Percentiles rank a stretch among this genome's conserved stretches.
These are phyloP conservation scores for Fusarium vanettenii DNA, from an alignment of 2,329 filamentous ascomycete species.

Conservation along the genomic window DNA sequence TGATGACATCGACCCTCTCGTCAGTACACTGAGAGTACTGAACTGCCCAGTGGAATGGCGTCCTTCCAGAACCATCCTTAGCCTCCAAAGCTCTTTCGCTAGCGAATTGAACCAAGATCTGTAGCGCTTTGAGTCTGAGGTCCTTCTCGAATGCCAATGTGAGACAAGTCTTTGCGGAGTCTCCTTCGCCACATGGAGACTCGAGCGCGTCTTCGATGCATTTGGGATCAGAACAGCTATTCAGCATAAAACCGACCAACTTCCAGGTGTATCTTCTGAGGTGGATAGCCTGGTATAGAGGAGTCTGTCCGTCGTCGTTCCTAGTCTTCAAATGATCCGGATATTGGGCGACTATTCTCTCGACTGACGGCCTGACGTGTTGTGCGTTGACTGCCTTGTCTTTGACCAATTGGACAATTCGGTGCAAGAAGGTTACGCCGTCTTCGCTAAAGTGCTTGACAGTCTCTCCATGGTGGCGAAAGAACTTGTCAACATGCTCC, in stretches of 20 bases:
- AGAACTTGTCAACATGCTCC: not conserved
- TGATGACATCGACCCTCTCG: no score
- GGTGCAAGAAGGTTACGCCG: not conserved
- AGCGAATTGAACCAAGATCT: not conserved
- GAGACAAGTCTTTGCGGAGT: not conserved
- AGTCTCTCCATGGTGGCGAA: not conserved
- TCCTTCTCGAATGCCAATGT: not conserved
- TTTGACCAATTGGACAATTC: not conserved
- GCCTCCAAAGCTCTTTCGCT: not conserved
- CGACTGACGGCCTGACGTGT: not conserved
- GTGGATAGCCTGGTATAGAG: not conserved
- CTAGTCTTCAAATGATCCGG: not conserved
- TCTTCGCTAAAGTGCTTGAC: not conserved
- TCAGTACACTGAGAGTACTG: no score
- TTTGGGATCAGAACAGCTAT: not conserved
- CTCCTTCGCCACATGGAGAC: not conserved
- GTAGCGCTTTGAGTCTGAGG: not conserved
- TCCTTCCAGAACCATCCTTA: no score
- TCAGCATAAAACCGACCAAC: not conserved
- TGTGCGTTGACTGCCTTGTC: not conserved
- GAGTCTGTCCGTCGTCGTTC: slow-evolving; percentile 1
- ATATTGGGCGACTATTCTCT: not conserved
- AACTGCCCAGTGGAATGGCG: no score
- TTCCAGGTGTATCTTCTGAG: not conserved
- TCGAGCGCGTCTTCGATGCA: not conserved